phyloP scores from a whole-genome alignment of 2,329 filamentous ascomycete species.

The Fusarium agapanthi region DNA sequence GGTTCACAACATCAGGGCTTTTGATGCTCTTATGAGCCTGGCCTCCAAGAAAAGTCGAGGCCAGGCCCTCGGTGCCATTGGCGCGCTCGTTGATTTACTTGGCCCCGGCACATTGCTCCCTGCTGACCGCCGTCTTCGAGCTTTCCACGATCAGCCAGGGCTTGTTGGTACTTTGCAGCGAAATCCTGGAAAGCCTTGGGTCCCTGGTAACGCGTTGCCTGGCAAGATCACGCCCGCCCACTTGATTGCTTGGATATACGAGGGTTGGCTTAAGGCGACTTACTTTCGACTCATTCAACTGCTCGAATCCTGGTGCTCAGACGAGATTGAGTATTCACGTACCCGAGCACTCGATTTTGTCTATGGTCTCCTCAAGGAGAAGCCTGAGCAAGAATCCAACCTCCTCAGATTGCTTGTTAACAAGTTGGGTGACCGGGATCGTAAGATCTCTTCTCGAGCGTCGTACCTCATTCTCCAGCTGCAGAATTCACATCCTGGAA shows the following conservation, averaged over 20 bases:
- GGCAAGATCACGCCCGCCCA: conserved; percentile 78
- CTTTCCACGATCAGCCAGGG: conserved; percentile 82
- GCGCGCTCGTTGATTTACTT: conserved; percentile 92
- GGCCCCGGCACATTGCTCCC: conserved; percentile 89
- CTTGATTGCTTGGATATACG: conserved; percentile 87
- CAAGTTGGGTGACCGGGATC: conserved; percentile 93
- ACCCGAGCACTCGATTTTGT: conserved; percentile 89
- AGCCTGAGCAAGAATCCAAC: conserved; percentile 97
- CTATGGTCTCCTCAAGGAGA: conserved; percentile 90
- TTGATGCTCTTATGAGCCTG: conserved; percentile 83
- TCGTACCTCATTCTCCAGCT: conserved; percentile 95
- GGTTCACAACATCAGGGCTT: conserved; percentile 87
- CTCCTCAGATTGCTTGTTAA: conserved; percentile 90
- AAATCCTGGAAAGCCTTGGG: conserved; percentile 68
- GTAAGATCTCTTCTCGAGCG: conserved; percentile 92
- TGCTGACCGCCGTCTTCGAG: conserved; percentile 78
- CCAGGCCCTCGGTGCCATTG: conserved; percentile 90
- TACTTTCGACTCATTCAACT: conserved; percentile 95
- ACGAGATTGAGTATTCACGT: conserved; percentile 94
- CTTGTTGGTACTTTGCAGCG: conserved; percentile 76
- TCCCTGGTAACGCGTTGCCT: conserved; percentile 73
- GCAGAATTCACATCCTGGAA: conserved; percentile 86
- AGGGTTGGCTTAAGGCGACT: conserved; percentile 92
- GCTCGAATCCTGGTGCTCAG: conserved; percentile 90
- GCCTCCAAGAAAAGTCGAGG: conserved; percentile 94